phyloP scores from a whole-genome alignment of 176 grass and related monocot genomes.

The Rhynchospora pubera region DNA sequence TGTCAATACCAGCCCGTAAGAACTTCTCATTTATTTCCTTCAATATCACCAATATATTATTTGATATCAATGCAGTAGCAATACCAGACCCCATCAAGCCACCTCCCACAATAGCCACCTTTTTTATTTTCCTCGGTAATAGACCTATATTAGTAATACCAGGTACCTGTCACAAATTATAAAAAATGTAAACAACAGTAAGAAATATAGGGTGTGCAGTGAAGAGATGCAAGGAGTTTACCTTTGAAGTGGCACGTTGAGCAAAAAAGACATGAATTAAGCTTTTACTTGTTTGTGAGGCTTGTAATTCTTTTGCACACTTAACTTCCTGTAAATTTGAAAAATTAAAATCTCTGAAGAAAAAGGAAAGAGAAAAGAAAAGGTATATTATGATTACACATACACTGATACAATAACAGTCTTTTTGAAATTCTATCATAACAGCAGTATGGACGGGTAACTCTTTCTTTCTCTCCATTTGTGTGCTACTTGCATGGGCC shows the following conservation, averaged over 20 bases:
- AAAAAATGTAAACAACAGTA: conserved; percentile 12
- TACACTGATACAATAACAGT: neutral
- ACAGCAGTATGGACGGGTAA: neutral
- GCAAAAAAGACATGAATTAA: conserved; percentile 72
- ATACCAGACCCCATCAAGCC: conserved; percentile 88
- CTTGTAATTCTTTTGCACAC: conserved; percentile 38
- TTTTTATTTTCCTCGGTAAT: conserved; percentile 53
- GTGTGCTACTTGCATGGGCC: neutral
- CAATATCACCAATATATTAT: conserved; percentile 54
- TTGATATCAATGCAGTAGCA: conserved; percentile 59
- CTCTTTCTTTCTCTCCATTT: neutral
- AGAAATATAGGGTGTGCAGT: neutral
- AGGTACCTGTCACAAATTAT: conserved; percentile 44
- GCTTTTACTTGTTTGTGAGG: conserved; percentile 71
- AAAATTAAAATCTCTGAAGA: neutral
- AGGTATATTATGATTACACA: neutral
- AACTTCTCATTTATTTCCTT: conserved; percentile 74
- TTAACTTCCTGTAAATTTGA: conserved; percentile 49
- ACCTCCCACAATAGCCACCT: conserved; percentile 59
- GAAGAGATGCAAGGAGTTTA: conserved; percentile 28
- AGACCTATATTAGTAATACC: conserved; percentile 57
- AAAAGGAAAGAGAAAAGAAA: no score
- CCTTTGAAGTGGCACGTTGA: conserved; percentile 89
- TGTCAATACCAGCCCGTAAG: conserved; percentile 48
- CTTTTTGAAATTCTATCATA: neutral